Conservation (phyloP, 2,329 filamentous ascomycete genomes). For the Penicillium sp. region DNA sequence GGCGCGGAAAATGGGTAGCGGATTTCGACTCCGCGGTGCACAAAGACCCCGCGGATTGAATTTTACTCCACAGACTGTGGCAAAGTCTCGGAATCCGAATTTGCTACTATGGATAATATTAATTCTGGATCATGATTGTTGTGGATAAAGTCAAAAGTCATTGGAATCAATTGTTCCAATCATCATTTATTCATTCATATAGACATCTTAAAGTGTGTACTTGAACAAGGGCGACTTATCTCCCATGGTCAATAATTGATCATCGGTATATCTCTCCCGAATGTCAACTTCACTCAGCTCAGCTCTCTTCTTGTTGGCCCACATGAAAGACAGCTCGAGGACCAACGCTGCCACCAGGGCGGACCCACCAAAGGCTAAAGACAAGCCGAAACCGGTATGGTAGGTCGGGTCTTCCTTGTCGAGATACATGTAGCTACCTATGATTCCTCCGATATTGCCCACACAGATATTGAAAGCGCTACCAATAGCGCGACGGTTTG, state of each 20-base stretch:
- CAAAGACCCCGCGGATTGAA: background rate
- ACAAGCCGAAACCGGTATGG: slow-evolving; percentile 27
- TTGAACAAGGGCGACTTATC: slow-evolving; percentile 49
- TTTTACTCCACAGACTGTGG: background rate
- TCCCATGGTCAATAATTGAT: slow-evolving; percentile 46
- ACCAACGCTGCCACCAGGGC: slow-evolving; percentile 23
- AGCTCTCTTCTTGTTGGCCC: slow-evolving; percentile 23
- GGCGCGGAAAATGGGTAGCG: background rate
- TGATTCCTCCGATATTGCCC: slow-evolving; percentile 28
- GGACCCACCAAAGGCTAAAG: slow-evolving; percentile 19
- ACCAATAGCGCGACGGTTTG: slow-evolving; percentile 26
- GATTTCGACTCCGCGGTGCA: background rate
- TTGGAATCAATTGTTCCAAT: no score
- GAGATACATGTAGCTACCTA: slow-evolving; percentile 32
- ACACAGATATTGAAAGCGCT: slow-evolving; percentile 27
- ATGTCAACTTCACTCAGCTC: slow-evolving; percentile 36
- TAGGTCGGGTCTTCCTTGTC: slow-evolving; percentile 25
- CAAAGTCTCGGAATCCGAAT: background rate
- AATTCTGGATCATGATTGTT: background rate
- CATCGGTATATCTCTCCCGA: slow-evolving; percentile 39
- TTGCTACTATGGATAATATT: background rate
- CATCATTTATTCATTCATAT: background rate
- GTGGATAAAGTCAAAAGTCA: background rate
- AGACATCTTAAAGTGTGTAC: slow-evolving; percentile 32
- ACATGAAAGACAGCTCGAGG: slow-evolving; percentile 24